These are phyloP conservation scores for Boletus reticulatus DNA, from an alignment of 768 basidiomycete genomes.

Conservation along the genomic window DNA sequence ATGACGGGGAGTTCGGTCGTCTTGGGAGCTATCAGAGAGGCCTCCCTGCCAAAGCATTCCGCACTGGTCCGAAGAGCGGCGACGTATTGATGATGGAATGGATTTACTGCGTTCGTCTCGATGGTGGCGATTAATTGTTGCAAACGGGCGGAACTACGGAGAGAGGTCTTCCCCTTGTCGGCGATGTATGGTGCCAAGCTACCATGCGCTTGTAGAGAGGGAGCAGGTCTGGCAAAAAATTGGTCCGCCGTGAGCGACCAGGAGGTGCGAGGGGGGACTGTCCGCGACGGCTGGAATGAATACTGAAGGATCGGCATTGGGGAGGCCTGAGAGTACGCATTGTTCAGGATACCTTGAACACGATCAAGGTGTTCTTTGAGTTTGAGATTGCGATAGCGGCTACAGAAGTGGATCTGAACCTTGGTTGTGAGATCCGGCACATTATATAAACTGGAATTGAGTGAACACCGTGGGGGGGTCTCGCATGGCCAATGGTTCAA, in stretches of 20 bases:
- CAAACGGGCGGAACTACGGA: background rate
- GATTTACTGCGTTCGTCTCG: constrained; percentile 4
- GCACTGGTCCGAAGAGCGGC: constrained; percentile 11
- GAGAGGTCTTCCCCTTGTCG: too few species aligned
- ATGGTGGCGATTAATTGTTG: constrained; percentile 2
- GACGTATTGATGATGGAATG: constrained; percentile 9
- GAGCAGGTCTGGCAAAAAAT: constrained; percentile 6
- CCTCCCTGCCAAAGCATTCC: constrained; percentile 5
- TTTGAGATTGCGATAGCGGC: constrained; percentile 16
- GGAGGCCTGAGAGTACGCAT: background rate
- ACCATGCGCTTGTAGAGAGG: background rate
- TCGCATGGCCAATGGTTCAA: constrained; percentile 19
- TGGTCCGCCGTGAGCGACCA: background rate
- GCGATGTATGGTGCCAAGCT: background rate
- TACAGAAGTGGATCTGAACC: constrained; percentile 3
- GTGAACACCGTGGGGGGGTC: constrained; percentile 4
- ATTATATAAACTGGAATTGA: constrained; percentile 2
- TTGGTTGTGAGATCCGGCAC: background rate
- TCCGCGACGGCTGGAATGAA: background rate
- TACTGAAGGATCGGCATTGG: background rate
- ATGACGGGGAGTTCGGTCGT: background rate
- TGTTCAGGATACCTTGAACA: constrained; percentile 8
- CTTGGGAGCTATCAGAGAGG: background rate
- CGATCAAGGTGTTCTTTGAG: constrained; percentile 13
- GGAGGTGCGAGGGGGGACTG: background rate